Conservation (phyloP, 441 rosid genomes). For the Hura crepitans region DNA sequence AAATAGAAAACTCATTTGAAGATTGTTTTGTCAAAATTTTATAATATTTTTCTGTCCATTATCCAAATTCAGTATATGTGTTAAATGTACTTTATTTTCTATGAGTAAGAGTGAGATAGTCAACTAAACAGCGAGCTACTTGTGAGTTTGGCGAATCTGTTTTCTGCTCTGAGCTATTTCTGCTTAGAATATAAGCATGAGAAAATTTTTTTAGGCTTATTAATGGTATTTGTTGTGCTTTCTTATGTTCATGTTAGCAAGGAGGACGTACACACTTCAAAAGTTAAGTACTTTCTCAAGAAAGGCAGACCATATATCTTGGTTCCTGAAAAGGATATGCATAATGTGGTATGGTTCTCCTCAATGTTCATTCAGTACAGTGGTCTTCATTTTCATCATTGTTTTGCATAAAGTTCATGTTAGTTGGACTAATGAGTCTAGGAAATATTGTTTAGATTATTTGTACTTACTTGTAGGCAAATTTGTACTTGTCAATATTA, state of each 20-base stretch:
- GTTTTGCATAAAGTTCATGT: neutral
- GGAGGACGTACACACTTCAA: constrained; percentile 62
- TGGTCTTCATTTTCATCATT: neutral
- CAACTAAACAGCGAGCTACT: neutral
- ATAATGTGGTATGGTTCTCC: constrained; percentile 63
- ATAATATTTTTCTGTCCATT: neutral
- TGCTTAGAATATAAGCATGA: neutral
- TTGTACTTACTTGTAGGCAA: neutral
- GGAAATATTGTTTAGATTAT: neutral
- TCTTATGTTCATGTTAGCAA: constrained; percentile 42
- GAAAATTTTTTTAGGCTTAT: neutral
- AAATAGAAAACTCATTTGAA: neutral
- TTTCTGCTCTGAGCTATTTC: neutral
- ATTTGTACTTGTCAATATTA: too few relatives aligned
- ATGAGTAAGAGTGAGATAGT: neutral
- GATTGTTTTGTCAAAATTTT: neutral
- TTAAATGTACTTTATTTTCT: too few relatives aligned
- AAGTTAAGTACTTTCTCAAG: constrained; percentile 69
- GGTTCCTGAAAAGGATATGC: constrained; percentile 74
- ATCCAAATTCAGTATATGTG: neutral
- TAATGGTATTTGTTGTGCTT: constrained; percentile 2
- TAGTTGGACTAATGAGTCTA: neutral
- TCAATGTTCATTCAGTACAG: neutral
- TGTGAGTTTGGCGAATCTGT: neutral
- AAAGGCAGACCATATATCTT: constrained; percentile 77